These are phyloP conservation scores for Periconia macrospinosa DNA, from an alignment of 2,329 filamentous ascomycete genomes.

Conservation along the genomic window DNA sequence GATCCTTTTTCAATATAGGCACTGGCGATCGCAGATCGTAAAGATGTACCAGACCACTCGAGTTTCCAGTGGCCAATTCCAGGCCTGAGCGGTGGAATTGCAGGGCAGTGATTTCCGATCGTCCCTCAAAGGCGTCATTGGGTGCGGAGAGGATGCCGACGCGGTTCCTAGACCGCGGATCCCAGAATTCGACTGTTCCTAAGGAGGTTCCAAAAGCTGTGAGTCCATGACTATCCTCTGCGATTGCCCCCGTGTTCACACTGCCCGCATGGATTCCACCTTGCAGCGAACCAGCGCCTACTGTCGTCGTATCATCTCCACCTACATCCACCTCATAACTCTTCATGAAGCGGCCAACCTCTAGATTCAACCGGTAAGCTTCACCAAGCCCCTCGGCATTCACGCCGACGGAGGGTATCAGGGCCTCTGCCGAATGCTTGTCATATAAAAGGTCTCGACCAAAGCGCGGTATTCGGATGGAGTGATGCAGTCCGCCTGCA, in stretches of 20 bases:
- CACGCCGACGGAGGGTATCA: conserved; percentile 85
- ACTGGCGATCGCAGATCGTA: conserved; percentile 90
- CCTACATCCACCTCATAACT: conserved; percentile 91
- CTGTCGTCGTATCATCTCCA: conserved; percentile 69
- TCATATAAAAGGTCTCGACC: conserved; percentile 89
- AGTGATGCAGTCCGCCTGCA: conserved; percentile 82
- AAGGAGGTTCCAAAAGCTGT: conserved; percentile 91
- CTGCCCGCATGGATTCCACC: conserved; percentile 83
- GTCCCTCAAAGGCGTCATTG: conserved; percentile 39
- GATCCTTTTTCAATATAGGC: conserved; percentile 86
- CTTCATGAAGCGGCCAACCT: conserved; percentile 90
- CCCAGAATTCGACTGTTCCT: conserved; percentile 98
- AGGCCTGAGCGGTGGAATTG: conserved; percentile 84
- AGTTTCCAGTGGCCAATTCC: conserved; percentile 84
- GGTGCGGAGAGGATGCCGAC: conserved; percentile 72
- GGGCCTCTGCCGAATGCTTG: conserved; percentile 76
- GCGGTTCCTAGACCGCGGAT: conserved; percentile 78
- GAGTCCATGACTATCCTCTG: conserved; percentile 86
- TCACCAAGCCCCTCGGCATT: conserved; percentile 86
- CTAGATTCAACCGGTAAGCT: conserved; percentile 89
- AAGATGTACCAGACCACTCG: conserved; percentile 81
- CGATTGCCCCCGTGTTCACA: conserved; percentile 85
- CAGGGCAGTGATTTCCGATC: conserved; percentile 77
- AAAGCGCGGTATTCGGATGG: conserved; percentile 87
- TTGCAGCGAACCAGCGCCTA: conserved; percentile 75